Evolutionary conservation across 768 basidiomycete species (phyloP), one percentile per base, ranked within the genome.

Genomic region (Suillus brevipes): DNA sequence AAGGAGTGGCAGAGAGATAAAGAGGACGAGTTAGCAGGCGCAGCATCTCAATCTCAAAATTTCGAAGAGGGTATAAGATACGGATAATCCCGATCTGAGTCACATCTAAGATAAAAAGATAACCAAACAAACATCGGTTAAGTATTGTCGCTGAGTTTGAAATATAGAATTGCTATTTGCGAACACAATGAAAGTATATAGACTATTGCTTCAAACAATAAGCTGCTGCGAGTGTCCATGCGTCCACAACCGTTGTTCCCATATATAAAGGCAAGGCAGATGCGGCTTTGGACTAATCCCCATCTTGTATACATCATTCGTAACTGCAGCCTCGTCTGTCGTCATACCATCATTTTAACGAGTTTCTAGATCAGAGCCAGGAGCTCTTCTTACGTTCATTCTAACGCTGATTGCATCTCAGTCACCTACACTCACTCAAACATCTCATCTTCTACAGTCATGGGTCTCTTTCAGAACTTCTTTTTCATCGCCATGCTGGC

Each of bases 21-120:
- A 79, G 68, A 59, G 64, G 72, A 57, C 73, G 72, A 50, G 71
- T 59, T 31, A 73, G 47, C 59, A 67, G 45, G 65, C 66, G 73
- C 52, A 78, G 42, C 80, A 80, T 80, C 66, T 68, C 60, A 50
- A 56, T 42, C 61, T 60, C 62, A 66, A 75, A 70, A 45, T 63
- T 68, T 71, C 60, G 34, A 57, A 49, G 55, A 36, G 25, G 50
- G 23, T 36, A 62, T 60, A 61, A 25, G 28, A 53, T 52, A 61
- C 74, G 74, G 74, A 65, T 64, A 69, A 69, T 20, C 53, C 74
- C 75, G 75, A 67, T 50, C 49, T 47, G 63, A 61, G 60, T 56
- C 43, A 61, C 8, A 37, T 36, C 10, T 34, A 34, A 55, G 7
- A 34, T 9, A 43, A 43, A 36, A 50, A 50, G 25, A 37, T 37